Conservation (phyloP, 2,329 filamentous ascomycete genomes). For the Colletotrichum neosansevieriae region DNA sequence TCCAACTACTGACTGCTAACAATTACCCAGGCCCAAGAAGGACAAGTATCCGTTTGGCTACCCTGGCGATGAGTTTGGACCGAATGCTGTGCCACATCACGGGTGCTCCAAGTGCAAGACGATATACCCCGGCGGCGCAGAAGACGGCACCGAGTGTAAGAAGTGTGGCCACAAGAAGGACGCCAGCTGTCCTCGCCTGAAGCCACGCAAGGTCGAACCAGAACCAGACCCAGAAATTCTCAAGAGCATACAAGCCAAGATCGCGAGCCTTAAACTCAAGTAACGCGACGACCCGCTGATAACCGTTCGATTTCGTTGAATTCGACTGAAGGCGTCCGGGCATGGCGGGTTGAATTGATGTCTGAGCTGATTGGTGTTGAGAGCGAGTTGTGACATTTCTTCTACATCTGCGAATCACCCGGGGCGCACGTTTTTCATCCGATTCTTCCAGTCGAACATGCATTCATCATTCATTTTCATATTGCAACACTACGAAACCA, state of each 20-base stretch:
- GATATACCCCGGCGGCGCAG: conserved; percentile 64
- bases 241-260: conserved; percentile 66
- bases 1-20: conserved; percentile 22
- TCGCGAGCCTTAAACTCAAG: conserved; percentile 58
- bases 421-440: conserved; percentile 29
- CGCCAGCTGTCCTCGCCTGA: conserved; percentile 67
- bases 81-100: conserved; percentile 64
- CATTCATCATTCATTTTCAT: conserved; percentile 33
- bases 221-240: conserved; percentile 72
- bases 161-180: conserved; percentile 73
- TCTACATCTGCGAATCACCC: conserved; percentile 20
- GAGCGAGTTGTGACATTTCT: conserved; percentile 35
- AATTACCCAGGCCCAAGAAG: conserved; percentile 67
- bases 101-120: conserved; percentile 73
- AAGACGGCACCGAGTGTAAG: conserved; percentile 66
- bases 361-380: conserved; percentile 21
- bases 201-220: conserved; percentile 70
- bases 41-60: conserved; percentile 78
- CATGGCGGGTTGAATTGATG: conserved; percentile 19
- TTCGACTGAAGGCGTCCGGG: conserved; percentile 32
- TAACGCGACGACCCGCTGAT: conserved; percentile 8
- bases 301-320: conserved; percentile 23
- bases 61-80: conserved; percentile 72
- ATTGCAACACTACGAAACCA: conserved; percentile 37
- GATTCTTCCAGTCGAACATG: conserved; percentile 27